Percentiles rank a stretch among this genome's conserved stretches.
Conservation (phyloP, 768 basidiomycete species). For the Tulasnella sp. region DNA sequence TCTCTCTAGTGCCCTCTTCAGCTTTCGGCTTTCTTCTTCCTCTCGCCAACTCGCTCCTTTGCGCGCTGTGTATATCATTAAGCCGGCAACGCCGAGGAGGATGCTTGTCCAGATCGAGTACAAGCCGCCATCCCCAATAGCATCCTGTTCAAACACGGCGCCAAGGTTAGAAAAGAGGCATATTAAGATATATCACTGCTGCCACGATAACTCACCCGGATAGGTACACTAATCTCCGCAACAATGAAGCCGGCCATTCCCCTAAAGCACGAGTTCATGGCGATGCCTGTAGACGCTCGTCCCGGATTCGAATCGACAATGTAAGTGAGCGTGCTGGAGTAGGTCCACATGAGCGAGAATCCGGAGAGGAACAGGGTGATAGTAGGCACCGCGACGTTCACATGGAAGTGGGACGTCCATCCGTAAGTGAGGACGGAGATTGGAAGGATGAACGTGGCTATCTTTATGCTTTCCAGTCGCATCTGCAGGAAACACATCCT, state of each 20-base stretch:
- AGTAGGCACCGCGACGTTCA: conserved; percentile 56
- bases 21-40: conserved; percentile 36
- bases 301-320: conserved; percentile 75
- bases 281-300: conserved; percentile 58
- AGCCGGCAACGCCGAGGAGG: conserved; percentile 39
- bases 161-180: background rate
- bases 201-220: conserved; percentile 39
- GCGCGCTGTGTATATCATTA: conserved; percentile 48
- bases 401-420: conserved; percentile 57
- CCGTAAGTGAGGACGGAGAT: conserved; percentile 54
- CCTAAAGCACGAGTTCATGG: conserved; percentile 65
- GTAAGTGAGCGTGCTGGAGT: conserved; percentile 65
- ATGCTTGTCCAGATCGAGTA: conserved; percentile 58
- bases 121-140: conserved; percentile 67
- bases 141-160: conserved; percentile 32
- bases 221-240: conserved; percentile 60
- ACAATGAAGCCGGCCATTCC: conserved; percentile 57
- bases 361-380: conserved; percentile 62
- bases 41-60: conserved; percentile 53
- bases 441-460: conserved; percentile 49
- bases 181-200: background rate
- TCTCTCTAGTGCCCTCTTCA: background rate
- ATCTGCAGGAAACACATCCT: conserved; percentile 36
- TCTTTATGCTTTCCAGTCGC: conserved; percentile 52
- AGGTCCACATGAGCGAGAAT: conserved; percentile 64